Evolutionary conservation across 2,329 filamentous ascomycete species (phyloP), one percentile per base, ranked within the genome.

Genomic region (Fusarium ambrosium): DNA sequence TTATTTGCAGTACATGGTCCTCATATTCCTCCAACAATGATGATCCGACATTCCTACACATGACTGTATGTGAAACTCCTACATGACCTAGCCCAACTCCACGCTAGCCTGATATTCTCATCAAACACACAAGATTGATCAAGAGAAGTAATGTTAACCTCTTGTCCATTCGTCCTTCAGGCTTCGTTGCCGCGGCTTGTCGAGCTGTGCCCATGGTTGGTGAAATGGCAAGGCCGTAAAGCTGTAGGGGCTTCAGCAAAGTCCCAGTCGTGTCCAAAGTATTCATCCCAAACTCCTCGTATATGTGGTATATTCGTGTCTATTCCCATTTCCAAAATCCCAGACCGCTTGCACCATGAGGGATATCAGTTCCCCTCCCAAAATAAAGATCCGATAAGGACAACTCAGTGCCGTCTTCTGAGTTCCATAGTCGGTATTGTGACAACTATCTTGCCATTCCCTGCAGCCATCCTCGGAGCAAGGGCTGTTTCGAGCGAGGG

Each of bases 281-380:
- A 69, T 63, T 29, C 51, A 58, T 53, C 43, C 64, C 58, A 34
- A 59, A 39, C 79, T 78, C 79, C 79, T 79, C 78, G 76, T 81
- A 56, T 80, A 73, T 79, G 70, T 79, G 74, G 71, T 78, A 77
- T 79, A 70, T 71, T 72, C 68, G 70, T 76, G 71, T 80, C 77
- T 80, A 79, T 79, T 63, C 64, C 70, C 66, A 58, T 45, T 56
- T 68, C 60, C 51, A 48, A 62, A 48, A 59, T 29, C 29, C 53
- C 18, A 60, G 62, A 43, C 45, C 61, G 60, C 24, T 63, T 70
- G 69, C 74, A 76, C 70, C 68, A 32, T 51, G 36, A 37, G 59
- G 56, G 27, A n/a, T 51, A 18, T 24, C 48, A 10, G 51, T n/a
- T 22, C 29, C 55, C 29, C 37, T 59, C 61, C 51, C 51, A 55